These are phyloP conservation scores for Xeromyces bisporus DNA, from an alignment of 495 filamentous ascomycete genomes.

Conservation along the genomic window DNA sequence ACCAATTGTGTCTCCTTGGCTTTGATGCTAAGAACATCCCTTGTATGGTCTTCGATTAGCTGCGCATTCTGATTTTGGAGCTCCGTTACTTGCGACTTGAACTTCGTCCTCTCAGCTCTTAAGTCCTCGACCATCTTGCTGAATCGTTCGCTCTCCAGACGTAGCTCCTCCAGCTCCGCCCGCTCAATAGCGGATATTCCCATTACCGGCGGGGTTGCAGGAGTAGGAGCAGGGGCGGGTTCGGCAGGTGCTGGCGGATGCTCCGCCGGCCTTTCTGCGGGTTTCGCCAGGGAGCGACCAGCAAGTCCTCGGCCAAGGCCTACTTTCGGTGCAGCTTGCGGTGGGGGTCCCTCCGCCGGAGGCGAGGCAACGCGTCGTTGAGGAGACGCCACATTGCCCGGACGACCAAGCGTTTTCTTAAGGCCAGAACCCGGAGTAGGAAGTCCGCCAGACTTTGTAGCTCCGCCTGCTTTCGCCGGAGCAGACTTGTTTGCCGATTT, in stretches of 20 bases:
- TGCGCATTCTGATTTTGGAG: slow-evolving; percentile 91
- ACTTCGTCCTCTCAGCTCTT: slow-evolving; percentile 52
- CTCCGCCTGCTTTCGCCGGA: slow-evolving; percentile 43
- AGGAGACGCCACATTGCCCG: slow-evolving; percentile 46
- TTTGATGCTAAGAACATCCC: slow-evolving; percentile 88
- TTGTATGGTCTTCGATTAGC: slow-evolving; percentile 91
- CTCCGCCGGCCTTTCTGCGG: too few species aligned
- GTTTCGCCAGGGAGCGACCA: slow-evolving; percentile 71
- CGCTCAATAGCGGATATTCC: slow-evolving; percentile 58
- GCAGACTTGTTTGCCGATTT: slow-evolving; percentile 43
- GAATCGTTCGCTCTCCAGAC: slow-evolving; percentile 62
- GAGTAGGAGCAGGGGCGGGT: slow-evolving; percentile 22
- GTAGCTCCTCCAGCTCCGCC: slow-evolving; percentile 78
- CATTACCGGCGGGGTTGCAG: slow-evolving; percentile 34
- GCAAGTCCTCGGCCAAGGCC: slow-evolving; percentile 64
- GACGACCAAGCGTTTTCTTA: slow-evolving; percentile 50
- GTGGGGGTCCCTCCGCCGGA: slow-evolving; percentile 38
- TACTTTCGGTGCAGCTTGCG: slow-evolving; percentile 44
- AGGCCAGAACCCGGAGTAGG: slow-evolving; percentile 40
- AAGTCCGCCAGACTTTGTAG: slow-evolving; percentile 50
- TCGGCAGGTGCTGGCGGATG: slow-evolving; percentile 33
- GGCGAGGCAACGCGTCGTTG: slow-evolving; percentile 38
- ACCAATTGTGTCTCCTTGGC: slow-evolving; percentile 97
- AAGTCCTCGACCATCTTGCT: slow-evolving; percentile 56
- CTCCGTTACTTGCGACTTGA: slow-evolving; percentile 67